Evolutionary conservation across 2,329 filamentous ascomycete genomes (phyloP), one percentile per base, ranked within the genome.

Genomic region (Colletotrichum sp.): DNA sequence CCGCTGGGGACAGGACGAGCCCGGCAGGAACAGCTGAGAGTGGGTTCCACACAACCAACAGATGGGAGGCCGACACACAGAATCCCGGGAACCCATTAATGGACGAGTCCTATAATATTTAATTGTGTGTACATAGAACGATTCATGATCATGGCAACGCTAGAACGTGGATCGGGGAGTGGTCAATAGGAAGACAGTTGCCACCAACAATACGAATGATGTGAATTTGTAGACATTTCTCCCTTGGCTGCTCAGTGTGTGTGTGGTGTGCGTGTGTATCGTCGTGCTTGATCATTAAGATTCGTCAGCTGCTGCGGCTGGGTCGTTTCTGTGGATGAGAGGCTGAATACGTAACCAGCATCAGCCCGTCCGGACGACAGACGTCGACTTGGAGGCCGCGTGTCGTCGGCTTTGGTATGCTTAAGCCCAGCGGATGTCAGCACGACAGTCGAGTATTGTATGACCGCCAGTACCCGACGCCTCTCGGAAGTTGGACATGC

Each of bases 51-150:
- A 64, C 22, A 59, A 27, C 25, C 39, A 49, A 49, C 71, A 75
- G 66, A 71, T 32, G 75, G 71, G 75, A 75, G 55, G 71, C 61
- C 71, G 66, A 67, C 72, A 66, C 63, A 66, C 62, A 71, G 66
- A 77, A 75, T 64, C 71, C 70, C 71, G 71, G 77, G 71, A 75
- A 57, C 72, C 71, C 75, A 62, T 71, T 71, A 77, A 77, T 75
- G 68, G 66, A 78, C 49, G 52, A 71, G 70, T 69, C 72, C 72
- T 69, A 76, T 82, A 82, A 82, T 82, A 81, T 79, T 75, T 82
- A 82, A 82, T 82, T 78, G 75, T 78, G 76, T 82, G 80, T 82
- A 81, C 78, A 81, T 82, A 80, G 76, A 67, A 77, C 67, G 72
- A 75, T 69, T 76, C 73, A 76, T 76, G 73, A 76, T 76, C 73